Conservation (phyloP, 2,329 filamentous ascomycete species). For the Calonectria henricotiae region DNA sequence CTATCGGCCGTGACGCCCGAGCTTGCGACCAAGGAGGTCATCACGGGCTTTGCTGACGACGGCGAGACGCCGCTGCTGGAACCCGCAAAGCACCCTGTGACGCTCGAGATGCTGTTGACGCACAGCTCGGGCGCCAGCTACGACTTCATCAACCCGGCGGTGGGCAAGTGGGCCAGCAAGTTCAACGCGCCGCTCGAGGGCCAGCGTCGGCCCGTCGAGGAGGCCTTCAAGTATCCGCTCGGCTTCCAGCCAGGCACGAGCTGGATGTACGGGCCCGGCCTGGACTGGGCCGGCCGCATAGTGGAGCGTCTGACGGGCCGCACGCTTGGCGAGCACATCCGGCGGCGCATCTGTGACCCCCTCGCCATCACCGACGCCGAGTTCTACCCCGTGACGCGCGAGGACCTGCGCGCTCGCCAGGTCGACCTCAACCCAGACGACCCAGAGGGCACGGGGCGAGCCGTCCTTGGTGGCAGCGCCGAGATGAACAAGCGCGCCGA, state of each 20-base stretch:
- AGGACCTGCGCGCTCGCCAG: conserved; percentile 56
- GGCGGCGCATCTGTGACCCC: conserved; percentile 62
- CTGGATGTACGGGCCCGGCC: conserved; percentile 67
- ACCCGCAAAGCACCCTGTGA: conserved; percentile 60
- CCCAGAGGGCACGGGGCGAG: conserved; percentile 56
- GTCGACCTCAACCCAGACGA: conserved; percentile 61
- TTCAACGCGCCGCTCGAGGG: conserved; percentile 46
- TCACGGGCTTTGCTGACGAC: conserved; percentile 64
- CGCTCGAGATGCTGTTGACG: conserved; percentile 67
- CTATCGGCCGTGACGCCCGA: conserved; percentile 65
- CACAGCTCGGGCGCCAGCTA: conserved; percentile 69
- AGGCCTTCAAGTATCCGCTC: conserved; percentile 64
- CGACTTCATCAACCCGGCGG: conserved; percentile 59
- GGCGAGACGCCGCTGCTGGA: conserved; percentile 58
- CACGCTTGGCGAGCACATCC: conserved; percentile 63
- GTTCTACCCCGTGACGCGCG: conserved; percentile 59
- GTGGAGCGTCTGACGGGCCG: conserved; percentile 65
- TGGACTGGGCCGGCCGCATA: conserved; percentile 70
- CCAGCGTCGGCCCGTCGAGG: conserved; percentile 57
- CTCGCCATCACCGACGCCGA: conserved; percentile 61
- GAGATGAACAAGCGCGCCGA: conserved; percentile 55
- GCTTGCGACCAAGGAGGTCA: conserved; percentile 64
- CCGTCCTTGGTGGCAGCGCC: conserved; percentile 56
- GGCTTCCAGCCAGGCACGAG: conserved; percentile 66
- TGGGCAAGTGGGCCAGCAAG: conserved; percentile 58